Evolutionary conservation across 2,329 filamentous ascomycete species (phyloP).

Genomic region (Colletotrichum salicis): DNA sequence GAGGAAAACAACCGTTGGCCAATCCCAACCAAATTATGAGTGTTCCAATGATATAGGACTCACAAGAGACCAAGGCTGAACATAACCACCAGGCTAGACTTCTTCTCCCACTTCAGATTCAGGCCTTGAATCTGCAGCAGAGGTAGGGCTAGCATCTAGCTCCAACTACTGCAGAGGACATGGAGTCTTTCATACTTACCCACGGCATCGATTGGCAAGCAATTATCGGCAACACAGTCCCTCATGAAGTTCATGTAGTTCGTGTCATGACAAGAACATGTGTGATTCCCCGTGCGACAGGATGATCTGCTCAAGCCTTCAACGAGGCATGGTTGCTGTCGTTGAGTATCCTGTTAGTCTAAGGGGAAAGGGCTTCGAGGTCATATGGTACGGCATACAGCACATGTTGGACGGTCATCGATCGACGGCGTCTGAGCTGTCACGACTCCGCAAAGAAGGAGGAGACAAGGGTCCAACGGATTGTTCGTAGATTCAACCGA

Average conservation of each 20-base stretch:
- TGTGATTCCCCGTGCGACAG: background rate
- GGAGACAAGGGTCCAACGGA: background rate
- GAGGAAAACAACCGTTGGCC: background rate
- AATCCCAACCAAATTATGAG: too few species aligned
- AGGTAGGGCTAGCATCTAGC: background rate
- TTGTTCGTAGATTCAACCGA: background rate
- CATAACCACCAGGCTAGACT: background rate
- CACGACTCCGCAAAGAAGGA: background rate
- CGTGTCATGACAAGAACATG: background rate
- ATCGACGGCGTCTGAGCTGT: too few species aligned
- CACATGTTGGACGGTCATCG: background rate
- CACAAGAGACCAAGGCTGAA: slow-evolving; percentile 16
- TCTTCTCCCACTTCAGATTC: background rate
- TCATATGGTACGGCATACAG: background rate
- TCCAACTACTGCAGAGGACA: too few species aligned
- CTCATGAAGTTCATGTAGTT: background rate
- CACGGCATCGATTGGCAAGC: background rate
- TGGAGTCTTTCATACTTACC: background rate
- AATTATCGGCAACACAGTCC: background rate
- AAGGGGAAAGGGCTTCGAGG: background rate
- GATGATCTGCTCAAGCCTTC: background rate
- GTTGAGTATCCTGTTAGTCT: background rate
- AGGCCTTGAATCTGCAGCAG: background rate
- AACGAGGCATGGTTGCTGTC: background rate
- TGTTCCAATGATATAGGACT: background rate